Evolutionary conservation across 148 eudicot genomes (phyloP).

Genomic region (Fagopyrum esculentum): DNA sequence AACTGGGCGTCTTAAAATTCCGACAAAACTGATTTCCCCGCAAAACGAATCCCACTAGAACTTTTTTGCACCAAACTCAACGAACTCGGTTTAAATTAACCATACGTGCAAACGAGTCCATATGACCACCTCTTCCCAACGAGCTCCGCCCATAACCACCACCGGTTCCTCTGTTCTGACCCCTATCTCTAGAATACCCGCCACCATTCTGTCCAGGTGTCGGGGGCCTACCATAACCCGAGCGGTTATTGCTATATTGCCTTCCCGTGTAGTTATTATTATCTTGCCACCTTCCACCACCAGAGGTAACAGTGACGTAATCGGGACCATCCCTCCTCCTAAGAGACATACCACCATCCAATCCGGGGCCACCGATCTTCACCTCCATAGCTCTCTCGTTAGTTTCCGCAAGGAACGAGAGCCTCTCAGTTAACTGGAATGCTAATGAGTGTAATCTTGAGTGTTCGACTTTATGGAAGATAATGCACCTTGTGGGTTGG

Average conservation of each 20-base stretch:
- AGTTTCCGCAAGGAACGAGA: conserved; percentile 59
- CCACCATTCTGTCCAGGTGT: conserved; percentile 33
- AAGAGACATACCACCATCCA: conserved; percentile 38
- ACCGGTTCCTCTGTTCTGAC: conserved; percentile 27
- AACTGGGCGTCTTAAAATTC: too few species aligned
- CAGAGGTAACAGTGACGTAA: conserved; percentile 43
- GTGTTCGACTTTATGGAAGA: conserved; percentile 71
- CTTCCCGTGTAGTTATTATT: conserved; percentile 43
- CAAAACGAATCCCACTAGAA: background rate
- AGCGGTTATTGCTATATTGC: conserved; percentile 40
- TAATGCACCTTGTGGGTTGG: conserved; percentile 62
- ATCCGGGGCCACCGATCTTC: conserved; percentile 35
- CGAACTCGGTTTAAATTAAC: conserved; percentile 64
- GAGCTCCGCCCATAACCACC: conserved; percentile 29
- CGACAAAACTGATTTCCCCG: too few species aligned
- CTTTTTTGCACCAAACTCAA: background rate
- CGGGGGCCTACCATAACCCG: conserved; percentile 33
- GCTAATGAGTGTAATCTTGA: conserved; percentile 67
- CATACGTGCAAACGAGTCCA: conserved; percentile 57
- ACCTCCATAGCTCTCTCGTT: conserved; percentile 79
- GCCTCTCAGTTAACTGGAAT: conserved; percentile 69
- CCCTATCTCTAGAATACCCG: conserved; percentile 41
- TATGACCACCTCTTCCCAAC: conserved; percentile 30
- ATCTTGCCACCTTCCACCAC: conserved; percentile 64
- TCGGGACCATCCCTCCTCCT: conserved; percentile 74